phyloP scores from a whole-genome alignment of 495 filamentous ascomycete genomes.

The Lepraria neglecta region DNA sequence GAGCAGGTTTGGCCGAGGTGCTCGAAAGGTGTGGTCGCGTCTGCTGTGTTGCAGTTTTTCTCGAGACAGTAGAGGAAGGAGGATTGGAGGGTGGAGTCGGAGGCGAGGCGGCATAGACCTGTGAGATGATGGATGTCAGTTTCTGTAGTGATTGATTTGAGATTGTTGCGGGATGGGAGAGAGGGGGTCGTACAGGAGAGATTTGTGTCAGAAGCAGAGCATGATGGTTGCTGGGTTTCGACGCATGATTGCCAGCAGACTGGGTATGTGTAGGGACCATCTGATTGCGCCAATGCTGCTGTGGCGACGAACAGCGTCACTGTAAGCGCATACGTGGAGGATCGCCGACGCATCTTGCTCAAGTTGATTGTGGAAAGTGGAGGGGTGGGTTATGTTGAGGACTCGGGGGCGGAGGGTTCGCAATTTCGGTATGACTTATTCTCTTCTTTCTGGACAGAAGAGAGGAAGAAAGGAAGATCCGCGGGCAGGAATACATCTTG shows the following conservation, averaged over 20 bases:
- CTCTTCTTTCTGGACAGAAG: not conserved
- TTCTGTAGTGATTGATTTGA: not conserved
- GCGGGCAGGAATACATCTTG: no score
- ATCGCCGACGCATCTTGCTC: not conserved
- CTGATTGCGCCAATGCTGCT: constrained; percentile 2
- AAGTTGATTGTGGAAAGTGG: not conserved
- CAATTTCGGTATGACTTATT: not conserved
- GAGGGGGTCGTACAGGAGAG: not conserved
- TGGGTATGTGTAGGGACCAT: not conserved
- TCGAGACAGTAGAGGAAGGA: not conserved
- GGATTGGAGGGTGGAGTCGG: not conserved
- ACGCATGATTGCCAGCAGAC: constrained; percentile 1
- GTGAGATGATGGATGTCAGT: no score
- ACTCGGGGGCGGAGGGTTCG: not conserved
- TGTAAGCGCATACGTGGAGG: constrained; percentile 1
- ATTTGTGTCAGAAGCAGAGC: not conserved
- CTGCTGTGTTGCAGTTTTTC: not conserved
- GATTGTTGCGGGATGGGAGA: not conserved
- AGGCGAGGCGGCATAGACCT: not conserved
- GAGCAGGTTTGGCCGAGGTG: not conserved
- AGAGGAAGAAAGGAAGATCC: no score
- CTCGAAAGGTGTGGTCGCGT: not conserved
- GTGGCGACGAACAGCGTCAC: not conserved
- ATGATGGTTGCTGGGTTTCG: not conserved
- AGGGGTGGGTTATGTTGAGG: not conserved